Evolutionary conservation across 2,329 filamentous ascomycete genomes (phyloP).

Genomic region (Daldinia eschscholtzii): DNA sequence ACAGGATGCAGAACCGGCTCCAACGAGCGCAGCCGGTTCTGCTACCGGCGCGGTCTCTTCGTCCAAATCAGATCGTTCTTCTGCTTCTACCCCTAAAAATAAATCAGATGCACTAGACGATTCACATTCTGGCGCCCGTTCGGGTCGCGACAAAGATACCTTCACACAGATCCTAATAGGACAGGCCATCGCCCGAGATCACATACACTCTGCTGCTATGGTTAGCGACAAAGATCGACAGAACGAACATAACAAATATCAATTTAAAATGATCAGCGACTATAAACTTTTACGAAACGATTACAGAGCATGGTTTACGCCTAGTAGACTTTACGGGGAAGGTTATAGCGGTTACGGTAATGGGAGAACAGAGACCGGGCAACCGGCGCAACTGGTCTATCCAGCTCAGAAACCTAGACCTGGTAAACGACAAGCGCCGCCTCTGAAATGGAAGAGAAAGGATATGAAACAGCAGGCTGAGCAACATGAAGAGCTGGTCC

Average conservation of each 20-base stretch:
- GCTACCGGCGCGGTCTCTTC: constrained; percentile 42
- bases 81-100: constrained; percentile 51
- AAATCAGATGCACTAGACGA: constrained; percentile 51
- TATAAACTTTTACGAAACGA: constrained; percentile 72
- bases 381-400: constrained; percentile 80
- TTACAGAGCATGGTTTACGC: constrained; percentile 68
- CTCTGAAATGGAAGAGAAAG: constrained; percentile 80
- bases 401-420: constrained; percentile 80
- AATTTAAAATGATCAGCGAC: constrained; percentile 76
- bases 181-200: constrained; percentile 67
- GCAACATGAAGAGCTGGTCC: constrained; percentile 90
- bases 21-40: constrained; percentile 44
- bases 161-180: constrained; percentile 67
- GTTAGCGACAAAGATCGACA: constrained; percentile 65
- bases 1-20: constrained; percentile 48
- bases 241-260: constrained; percentile 70
- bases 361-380: constrained; percentile 79
- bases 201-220: constrained; percentile 66
- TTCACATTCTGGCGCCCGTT: constrained; percentile 47
- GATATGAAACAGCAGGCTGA: constrained; percentile 89
- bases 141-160: constrained; percentile 67
- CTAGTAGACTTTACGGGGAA: constrained; percentile 71
- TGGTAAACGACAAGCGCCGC: constrained; percentile 79
- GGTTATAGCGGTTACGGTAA: constrained; percentile 94
- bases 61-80: constrained; percentile 50